Evolutionary conservation across 2,329 filamentous ascomycete species (phyloP).

Genomic region (Teratosphaeria viscida): DNA sequence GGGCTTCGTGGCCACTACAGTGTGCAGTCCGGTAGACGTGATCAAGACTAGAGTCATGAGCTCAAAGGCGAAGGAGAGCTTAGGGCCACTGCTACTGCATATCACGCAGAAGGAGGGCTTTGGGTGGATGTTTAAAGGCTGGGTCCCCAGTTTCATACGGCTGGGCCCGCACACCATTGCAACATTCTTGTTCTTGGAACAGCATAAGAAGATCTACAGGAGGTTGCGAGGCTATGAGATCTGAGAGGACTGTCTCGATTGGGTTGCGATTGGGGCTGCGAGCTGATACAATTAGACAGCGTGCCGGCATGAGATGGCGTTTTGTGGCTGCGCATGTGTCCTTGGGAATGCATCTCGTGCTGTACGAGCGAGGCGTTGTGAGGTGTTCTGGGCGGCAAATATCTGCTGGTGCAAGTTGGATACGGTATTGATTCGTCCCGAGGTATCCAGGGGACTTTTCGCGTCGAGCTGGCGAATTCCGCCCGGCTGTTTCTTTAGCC

Average conservation of each 20-base stretch:
- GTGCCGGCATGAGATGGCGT: background rate
- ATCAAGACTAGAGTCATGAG: conserved; percentile 86
- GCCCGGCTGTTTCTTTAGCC: background rate
- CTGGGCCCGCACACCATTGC: conserved; percentile 69
- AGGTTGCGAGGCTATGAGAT: conserved; percentile 8
- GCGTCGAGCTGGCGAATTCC: background rate
- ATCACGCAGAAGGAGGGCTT: conserved; percentile 63
- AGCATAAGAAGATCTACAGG: conserved; percentile 71
- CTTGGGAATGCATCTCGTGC: background rate
- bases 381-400: background rate
- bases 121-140: conserved; percentile 80
- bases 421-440: background rate
- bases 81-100: conserved; percentile 52
- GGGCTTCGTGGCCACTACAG: conserved; percentile 72
- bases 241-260: background rate
- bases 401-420: background rate
- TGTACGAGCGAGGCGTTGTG: background rate
- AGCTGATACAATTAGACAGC: background rate
- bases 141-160: conserved; percentile 67
- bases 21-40: conserved; percentile 78
- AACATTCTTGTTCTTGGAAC: conserved; percentile 77
- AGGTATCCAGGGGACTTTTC: background rate
- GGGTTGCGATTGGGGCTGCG: background rate
- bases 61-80: conserved; percentile 40
- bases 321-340: background rate